phyloP scores from a whole-genome alignment of 352 stramenopile species.

The Phytopythium helicoides region DNA sequence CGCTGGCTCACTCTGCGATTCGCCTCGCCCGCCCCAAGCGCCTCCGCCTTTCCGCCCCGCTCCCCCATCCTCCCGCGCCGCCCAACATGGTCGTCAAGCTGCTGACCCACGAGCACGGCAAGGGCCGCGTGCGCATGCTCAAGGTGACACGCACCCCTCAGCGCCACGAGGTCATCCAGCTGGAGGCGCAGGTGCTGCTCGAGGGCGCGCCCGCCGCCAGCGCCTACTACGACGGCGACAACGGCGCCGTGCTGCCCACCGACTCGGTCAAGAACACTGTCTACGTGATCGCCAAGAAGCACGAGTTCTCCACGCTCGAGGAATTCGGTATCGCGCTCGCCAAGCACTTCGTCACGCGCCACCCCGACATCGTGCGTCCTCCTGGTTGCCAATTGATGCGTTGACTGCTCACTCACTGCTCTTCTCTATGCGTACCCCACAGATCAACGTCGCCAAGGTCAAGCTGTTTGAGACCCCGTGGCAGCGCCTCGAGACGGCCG shows the following conservation, averaged over 20 bases:
- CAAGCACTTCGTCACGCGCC: slow-evolving; percentile 84
- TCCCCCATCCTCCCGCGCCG: neutral
- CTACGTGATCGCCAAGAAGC: slow-evolving; percentile 85
- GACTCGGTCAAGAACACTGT: slow-evolving; percentile 92
- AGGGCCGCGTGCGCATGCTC: slow-evolving; percentile 83
- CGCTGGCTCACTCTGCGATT: slow-evolving; percentile 39
- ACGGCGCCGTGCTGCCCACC: slow-evolving; percentile 79
- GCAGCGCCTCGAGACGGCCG: slow-evolving; percentile 49
- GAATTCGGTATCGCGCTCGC: slow-evolving; percentile 85
- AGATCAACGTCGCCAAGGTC: slow-evolving; percentile 74
- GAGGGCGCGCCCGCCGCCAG: slow-evolving; percentile 69
- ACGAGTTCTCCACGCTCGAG: slow-evolving; percentile 85
- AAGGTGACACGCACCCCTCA: slow-evolving; percentile 80
- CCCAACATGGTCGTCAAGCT: slow-evolving; percentile 70
- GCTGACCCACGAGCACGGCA: slow-evolving; percentile 75
- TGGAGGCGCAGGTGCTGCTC: slow-evolving; percentile 82
- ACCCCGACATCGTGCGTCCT: slow-evolving; percentile 65
- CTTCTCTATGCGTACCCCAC: no score
- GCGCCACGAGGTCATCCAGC: slow-evolving; percentile 77
- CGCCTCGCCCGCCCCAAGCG: slow-evolving; percentile 18
- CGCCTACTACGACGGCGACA: slow-evolving; percentile 86
- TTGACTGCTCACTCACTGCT: slow-evolving; percentile 5
- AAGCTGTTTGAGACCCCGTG: slow-evolving; percentile 77
- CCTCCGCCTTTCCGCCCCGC: slow-evolving; percentile 1
- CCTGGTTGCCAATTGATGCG: neutral